These are phyloP conservation scores for Cladorrhinum sp. DNA, from an alignment of 2,329 filamentous ascomycete species.

Conservation along the genomic window DNA sequence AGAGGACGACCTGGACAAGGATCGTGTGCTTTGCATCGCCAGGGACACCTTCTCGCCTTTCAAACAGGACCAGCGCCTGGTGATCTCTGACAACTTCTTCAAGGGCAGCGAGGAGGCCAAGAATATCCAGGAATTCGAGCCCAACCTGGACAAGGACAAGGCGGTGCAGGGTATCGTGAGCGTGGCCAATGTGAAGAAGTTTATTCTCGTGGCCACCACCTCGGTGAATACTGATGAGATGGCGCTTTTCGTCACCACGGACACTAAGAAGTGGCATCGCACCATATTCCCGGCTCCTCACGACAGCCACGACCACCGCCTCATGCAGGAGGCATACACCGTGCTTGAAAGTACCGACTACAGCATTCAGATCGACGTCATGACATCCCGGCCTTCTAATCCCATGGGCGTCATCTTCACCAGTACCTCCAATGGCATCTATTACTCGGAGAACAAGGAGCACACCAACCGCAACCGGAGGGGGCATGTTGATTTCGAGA, in stretches of 20 bases:
- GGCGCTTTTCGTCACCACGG: slow-evolving; percentile 83
- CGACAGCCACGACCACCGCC: slow-evolving; percentile 58
- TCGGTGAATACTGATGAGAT: slow-evolving; percentile 82
- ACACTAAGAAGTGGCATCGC: slow-evolving; percentile 83
- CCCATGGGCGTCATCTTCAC: slow-evolving; percentile 88
- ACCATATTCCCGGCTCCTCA: slow-evolving; percentile 71
- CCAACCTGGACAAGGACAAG: slow-evolving; percentile 69
- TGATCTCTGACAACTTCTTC: slow-evolving; percentile 85
- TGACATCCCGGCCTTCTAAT: slow-evolving; percentile 62
- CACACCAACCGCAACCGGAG: slow-evolving; percentile 80
- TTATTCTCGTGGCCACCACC: slow-evolving; percentile 77
- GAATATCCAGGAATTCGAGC: slow-evolving; percentile 64
- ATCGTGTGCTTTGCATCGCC: slow-evolving; percentile 77
- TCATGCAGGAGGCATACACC: slow-evolving; percentile 86
- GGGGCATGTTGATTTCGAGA: slow-evolving; percentile 91
- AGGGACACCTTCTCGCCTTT: slow-evolving; percentile 68
- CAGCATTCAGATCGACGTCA: slow-evolving; percentile 94
- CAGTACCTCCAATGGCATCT: slow-evolving; percentile 96
- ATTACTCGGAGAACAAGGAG: slow-evolving; percentile 87
- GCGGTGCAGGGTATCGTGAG: slow-evolving; percentile 78
- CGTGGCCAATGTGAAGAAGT: slow-evolving; percentile 80
- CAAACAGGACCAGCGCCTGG: slow-evolving; percentile 71
- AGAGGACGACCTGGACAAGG: slow-evolving; percentile 60
- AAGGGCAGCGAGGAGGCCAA: slow-evolving; percentile 44
- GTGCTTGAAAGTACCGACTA: slow-evolving; percentile 95